Base-by-base conservation (phyloP, 2,329 filamentous ascomycete genomes). In the Aspergillus candidus region DNA sequence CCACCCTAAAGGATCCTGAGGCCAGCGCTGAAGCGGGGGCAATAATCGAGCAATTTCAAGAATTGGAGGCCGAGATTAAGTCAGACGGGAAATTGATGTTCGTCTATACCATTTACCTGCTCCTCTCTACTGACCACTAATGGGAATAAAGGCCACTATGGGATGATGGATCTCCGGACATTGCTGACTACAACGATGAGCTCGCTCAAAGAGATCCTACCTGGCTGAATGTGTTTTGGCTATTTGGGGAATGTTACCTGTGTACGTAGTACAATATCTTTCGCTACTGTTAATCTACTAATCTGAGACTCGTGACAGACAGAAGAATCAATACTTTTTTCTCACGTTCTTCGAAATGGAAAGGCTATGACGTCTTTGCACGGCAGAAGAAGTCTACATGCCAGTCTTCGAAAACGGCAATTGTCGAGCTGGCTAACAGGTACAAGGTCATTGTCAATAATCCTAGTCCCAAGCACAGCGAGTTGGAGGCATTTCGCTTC, bases 241-340 rank as follows among this genome's bases (percentile, higher is more conserved):
- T 98, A 1, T 98, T 81, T 67, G 75, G 84, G 18, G 93, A 98
- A 72, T 97, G 93, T 73, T 97, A 97, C 66, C 78, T 98, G 46
- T 97, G 67, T 70, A 56, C 38, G 66, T 56, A 22, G 22, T 17
- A 35, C 10, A 18, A 35, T 6, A 14, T 27, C 11, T 1, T 11
- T 15, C 11, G 14, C 27, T 6, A 4, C 3, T 27, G 22, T 27
- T 2, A 8, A 35, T 14, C 10, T 34, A 15, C 11, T 14, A n/a
- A 36, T 36, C 60, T 69, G 44, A 65, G 29, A 38, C 22, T 43
- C 7, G 22, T 8, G 50, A 53, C 54, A 73, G 69, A 66, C 63
- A 80, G 89, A 62, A 89, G 91, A 48, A 80, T 97, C 46, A 83
- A 79, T 65, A 85, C 85, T 15, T 79, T 83, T 50, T 97, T 97